A percentile compares a stretch with the other conserved stretches of the same genome.
These are phyloP conservation scores for Odontarrhena argentea DNA, from an alignment of 345 rosid species.

Conservation along the genomic window DNA sequence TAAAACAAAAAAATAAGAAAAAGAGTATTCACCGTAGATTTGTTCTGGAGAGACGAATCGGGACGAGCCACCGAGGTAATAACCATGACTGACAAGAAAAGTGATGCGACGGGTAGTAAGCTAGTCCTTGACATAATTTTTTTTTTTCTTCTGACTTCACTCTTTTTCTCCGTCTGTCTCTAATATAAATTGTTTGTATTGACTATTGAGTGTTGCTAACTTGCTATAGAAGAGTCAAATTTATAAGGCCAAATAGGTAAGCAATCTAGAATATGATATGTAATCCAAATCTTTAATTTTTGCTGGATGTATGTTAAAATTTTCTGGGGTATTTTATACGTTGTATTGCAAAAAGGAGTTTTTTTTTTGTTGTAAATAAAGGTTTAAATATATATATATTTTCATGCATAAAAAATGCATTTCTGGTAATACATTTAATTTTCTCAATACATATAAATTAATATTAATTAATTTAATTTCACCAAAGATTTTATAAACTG, in stretches of 20 bases:
- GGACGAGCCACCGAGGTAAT: constrained; percentile 31
- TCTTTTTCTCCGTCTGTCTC: not conserved
- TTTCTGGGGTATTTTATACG: not conserved
- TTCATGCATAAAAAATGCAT: not conserved
- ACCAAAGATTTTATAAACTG: too few species aligned
- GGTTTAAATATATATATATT: not conserved
- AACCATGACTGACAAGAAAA: constrained; percentile 32
- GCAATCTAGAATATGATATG: not conserved
- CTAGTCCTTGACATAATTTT: constrained; percentile 26
- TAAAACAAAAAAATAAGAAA: not conserved
- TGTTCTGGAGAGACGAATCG: constrained; percentile 19
- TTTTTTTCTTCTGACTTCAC: not conserved
- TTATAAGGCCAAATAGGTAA: constrained; percentile 11
- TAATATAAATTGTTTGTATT: not conserved
- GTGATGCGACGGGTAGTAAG: constrained; percentile 13
- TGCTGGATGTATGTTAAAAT: not conserved
- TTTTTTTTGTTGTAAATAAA: not conserved
- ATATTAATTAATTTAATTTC: too few species aligned
- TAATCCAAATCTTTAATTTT: not conserved
- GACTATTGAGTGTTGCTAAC: not conserved
- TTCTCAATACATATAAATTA: not conserved
- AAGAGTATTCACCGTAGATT: constrained; percentile 12
- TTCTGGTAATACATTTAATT: not conserved
- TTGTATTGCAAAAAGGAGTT: not conserved
- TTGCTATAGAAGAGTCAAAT: constrained; percentile 5